Conservation (phyloP, 2,329 filamentous ascomycete genomes). For the Lachnellula hyalina region DNA sequence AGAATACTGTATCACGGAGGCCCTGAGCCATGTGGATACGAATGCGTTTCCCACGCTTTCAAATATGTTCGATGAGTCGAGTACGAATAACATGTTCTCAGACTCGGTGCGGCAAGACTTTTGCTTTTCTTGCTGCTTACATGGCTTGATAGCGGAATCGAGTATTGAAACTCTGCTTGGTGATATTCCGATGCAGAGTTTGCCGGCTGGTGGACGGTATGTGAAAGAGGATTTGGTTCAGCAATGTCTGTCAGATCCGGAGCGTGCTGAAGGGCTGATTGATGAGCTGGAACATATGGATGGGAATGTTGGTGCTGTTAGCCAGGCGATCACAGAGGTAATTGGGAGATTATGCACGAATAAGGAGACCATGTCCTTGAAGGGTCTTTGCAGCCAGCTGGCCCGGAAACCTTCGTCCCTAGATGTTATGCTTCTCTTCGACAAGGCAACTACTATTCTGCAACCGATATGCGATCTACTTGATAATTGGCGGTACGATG, state of each 20-base stretch:
- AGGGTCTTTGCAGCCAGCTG: conserved; percentile 67
- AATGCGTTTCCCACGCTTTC: conserved; percentile 60
- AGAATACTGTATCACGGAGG: conserved; percentile 61
- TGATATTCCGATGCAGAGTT: conserved; percentile 74
- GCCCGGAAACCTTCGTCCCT: conserved; percentile 65
- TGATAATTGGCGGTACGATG: conserved; percentile 75
- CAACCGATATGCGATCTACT: conserved; percentile 69
- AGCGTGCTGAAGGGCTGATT: conserved; percentile 70
- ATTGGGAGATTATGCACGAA: conserved; percentile 63
- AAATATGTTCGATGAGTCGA: conserved; percentile 55
- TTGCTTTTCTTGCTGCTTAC: conserved; percentile 82
- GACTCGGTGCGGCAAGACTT: conserved; percentile 75
- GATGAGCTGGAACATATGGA: conserved; percentile 84
- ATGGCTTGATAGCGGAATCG: conserved; percentile 73
- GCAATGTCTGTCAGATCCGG: conserved; percentile 71
- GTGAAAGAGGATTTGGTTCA: conserved; percentile 72
- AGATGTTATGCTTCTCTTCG: conserved; percentile 72
- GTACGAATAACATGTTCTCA: conserved; percentile 48
- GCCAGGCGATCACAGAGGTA: conserved; percentile 70
- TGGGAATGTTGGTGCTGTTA: conserved; percentile 83
- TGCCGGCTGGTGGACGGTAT: conserved; percentile 69
- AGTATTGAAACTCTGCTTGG: conserved; percentile 77
- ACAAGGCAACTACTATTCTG: conserved; percentile 63
- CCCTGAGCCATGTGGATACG: conserved; percentile 57
- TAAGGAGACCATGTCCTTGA: conserved; percentile 76